Conservation (phyloP, 441 rosid species). For the Populus hybrid region DNA sequence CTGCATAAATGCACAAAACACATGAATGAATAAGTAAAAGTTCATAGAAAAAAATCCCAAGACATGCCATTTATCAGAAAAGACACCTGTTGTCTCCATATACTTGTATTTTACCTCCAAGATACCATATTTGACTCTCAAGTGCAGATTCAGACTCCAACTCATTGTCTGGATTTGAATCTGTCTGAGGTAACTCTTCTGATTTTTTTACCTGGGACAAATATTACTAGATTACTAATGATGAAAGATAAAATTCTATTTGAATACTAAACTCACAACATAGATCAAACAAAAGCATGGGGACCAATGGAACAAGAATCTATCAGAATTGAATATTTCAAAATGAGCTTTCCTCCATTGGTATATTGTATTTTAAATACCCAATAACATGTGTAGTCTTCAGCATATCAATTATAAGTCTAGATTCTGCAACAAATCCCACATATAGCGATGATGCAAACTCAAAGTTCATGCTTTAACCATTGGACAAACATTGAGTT, state of each 20-base stretch:
- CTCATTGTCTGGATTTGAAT: constrained; percentile 29
- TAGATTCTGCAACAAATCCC: not conserved
- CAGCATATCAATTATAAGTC: not conserved
- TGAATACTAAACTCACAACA: not conserved
- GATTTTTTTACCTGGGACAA: constrained; percentile 61
- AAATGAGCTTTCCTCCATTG: not conserved
- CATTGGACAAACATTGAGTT: not conserved
- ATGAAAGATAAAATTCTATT: not conserved
- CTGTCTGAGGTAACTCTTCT: constrained; percentile 45
- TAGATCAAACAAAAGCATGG: not conserved
- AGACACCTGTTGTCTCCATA: not conserved
- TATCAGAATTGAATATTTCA: constrained; percentile 1
- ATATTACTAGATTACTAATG: not conserved
- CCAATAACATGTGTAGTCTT: not conserved
- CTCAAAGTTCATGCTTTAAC: too few relatives aligned
- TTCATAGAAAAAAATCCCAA: not conserved
- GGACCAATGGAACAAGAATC: not conserved
- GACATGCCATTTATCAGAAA: not conserved
- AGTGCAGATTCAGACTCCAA: constrained; percentile 40
- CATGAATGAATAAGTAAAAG: not conserved
- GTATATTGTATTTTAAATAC: not conserved
- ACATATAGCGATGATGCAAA: not conserved
- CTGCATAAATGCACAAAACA: not conserved
- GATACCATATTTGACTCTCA: constrained; percentile 32
- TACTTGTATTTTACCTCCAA: constrained; percentile 39